Evolutionary conservation across 352 stramenopile genomes (phyloP), one percentile per base, ranked within the genome.

Genomic region (Phytophthora agathidicida): DNA sequence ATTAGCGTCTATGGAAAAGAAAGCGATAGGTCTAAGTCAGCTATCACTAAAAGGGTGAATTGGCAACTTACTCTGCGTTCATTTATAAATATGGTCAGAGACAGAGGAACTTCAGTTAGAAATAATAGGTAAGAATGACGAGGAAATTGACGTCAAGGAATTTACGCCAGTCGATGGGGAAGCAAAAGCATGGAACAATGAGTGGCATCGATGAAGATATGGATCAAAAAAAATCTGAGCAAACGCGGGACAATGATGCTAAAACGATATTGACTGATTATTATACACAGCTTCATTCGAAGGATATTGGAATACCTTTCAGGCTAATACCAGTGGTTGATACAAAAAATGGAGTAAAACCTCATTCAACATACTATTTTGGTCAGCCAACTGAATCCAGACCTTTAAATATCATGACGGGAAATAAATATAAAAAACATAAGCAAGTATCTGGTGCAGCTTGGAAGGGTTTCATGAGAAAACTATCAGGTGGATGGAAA

Each of bases 401-500:
- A 66, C 32, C 58, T 39, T 44, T 66, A 31, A 45, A 56, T 23
- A 56, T 66, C 36, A 60, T n/a, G n/a, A n/a, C n/a, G n/a, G n/a
- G n/a, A n/a, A n/a, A n/a, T n/a, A n/a, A n/a, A 60, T 60, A 45
- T 13, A 19, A 33, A n/a, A 20, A 66, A 6, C 33, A 60, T 30
- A 66, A 60, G 51, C 7, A 14, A 14, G 47, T 66, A 46, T 66
- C 48, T 55, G 47, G 58, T 17, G 42, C 50, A 17, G 58, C 39
- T 32, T 56, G 31, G 4, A 66, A 55, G 16, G 48, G 42, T 42
- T 27, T 66, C 26, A 61, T 61, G 42, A 48, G 56, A 45, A n/a
- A n/a, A 57, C 20, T 7, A 67, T 67, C 35, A 45, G 28, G 48
- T 67, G 49, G 50, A 67, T 67, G 58, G 43, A 57, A 9, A 61